phyloP scores from a whole-genome alignment of 768 basidiomycete species.

The Panus rudis region DNA sequence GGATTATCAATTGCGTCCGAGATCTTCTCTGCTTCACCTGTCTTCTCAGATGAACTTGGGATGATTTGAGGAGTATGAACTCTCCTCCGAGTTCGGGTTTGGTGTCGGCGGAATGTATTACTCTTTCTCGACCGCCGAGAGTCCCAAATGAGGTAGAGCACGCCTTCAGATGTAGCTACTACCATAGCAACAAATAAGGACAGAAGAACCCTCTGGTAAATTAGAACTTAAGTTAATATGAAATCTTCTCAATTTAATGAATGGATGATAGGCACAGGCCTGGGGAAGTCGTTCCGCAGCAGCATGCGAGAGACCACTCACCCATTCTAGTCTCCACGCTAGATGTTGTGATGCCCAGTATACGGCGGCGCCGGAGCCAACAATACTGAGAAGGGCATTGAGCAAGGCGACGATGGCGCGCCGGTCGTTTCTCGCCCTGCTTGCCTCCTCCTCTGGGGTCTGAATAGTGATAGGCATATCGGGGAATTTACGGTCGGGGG shows the following conservation, averaged over 20 bases:
- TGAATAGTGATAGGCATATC: conserved; percentile 37
- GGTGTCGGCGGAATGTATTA: conserved; percentile 20
- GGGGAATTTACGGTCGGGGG: conserved; percentile 67
- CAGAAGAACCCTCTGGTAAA: conserved; percentile 43
- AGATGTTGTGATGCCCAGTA: conserved; percentile 67
- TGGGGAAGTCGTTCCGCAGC: not conserved
- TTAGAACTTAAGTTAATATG: not conserved
- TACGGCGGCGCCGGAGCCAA: conserved; percentile 56
- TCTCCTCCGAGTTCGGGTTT: too few species aligned
- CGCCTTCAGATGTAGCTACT: conserved; percentile 65
- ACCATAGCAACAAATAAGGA: conserved; percentile 52
- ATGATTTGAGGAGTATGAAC: not conserved
- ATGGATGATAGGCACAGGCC: too few species aligned
- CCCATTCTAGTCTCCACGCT: conserved; percentile 72
- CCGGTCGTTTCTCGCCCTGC: conserved; percentile 43
- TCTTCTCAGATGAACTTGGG: not conserved
- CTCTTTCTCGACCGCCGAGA: conserved; percentile 41
- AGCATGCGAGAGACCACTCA: conserved; percentile 38
- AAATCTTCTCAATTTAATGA: not conserved
- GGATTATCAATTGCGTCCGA: too few species aligned
- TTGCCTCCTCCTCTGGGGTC: conserved; percentile 31
- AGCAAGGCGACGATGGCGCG: conserved; percentile 63
- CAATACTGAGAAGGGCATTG: conserved; percentile 66
- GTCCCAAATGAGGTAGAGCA: conserved; percentile 70
- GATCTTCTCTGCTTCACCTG: too few species aligned